A percentile compares a stretch with the other conserved stretches of the same genome.
These are phyloP conservation scores for Mucor lusitanicus DNA, from an alignment of 371 early-diverging fungal genomes.

Conservation along the genomic window DNA sequence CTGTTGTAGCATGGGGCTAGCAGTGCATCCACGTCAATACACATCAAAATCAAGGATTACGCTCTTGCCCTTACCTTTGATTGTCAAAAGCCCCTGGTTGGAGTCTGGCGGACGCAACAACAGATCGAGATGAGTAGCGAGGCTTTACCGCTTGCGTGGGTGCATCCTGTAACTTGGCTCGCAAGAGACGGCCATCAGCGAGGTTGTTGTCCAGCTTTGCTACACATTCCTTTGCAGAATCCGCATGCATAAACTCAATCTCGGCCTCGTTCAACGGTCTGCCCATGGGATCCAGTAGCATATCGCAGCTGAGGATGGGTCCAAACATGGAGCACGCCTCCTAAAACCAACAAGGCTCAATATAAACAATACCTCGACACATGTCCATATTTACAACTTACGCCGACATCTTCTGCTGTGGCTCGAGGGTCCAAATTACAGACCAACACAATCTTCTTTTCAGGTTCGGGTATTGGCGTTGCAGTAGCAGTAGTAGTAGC, in stretches of 20 bases:
- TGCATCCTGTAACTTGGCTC: conserved; percentile 29
- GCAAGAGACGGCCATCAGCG: conserved; percentile 48
- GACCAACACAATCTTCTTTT: conserved; percentile 43
- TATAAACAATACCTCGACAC: too few relatives aligned
- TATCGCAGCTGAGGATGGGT: conserved; percentile 38
- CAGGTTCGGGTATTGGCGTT: conserved; percentile 7
- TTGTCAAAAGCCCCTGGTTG: conserved; percentile 1
- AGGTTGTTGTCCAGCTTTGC: conserved; percentile 42
- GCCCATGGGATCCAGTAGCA: conserved; percentile 39
- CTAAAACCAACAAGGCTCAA: neutral
- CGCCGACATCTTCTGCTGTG: conserved; percentile 61
- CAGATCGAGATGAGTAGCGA: conserved; percentile 27
- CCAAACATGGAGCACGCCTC: conserved; percentile 45
- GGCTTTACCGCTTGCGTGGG: conserved; percentile 20
- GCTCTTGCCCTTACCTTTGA: conserved; percentile 3
- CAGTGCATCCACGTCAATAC: neutral
- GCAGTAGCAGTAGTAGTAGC: neutral
- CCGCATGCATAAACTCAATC: conserved; percentile 39
- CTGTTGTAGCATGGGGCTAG: neutral
- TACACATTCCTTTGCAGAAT: conserved; percentile 45
- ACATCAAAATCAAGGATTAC: neutral
- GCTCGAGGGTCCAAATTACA: conserved; percentile 61
- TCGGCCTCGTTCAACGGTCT: conserved; percentile 50
- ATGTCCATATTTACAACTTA: conserved; percentile 17
- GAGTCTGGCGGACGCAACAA: conserved; percentile 14